Evolutionary conservation across 768 basidiomycete species (phyloP).

Genomic region (Amanita molliuscula): DNA sequence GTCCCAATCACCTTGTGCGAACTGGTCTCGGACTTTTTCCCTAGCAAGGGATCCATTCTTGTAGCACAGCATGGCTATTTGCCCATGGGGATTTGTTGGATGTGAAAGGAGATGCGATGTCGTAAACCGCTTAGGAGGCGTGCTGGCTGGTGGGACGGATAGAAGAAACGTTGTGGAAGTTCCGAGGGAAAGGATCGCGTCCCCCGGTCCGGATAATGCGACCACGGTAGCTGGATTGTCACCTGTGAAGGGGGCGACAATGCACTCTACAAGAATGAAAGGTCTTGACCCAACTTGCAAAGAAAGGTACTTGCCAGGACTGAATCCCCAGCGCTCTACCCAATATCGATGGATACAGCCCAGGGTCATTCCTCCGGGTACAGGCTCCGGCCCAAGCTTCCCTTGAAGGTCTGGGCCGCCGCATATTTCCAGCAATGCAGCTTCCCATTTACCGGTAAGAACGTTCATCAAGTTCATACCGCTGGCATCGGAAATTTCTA

Average conservation of each 20-base stretch:
- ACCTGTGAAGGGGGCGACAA: conserved; percentile 78
- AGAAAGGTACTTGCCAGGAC: conserved; percentile 32
- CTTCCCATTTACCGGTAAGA: conserved; percentile 64
- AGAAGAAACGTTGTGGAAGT: conserved; percentile 85
- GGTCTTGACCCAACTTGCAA: not conserved
- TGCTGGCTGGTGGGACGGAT: conserved; percentile 56
- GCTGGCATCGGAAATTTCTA: conserved; percentile 83
- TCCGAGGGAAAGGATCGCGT: conserved; percentile 78
- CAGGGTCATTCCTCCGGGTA: conserved; percentile 56
- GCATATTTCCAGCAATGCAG: conserved; percentile 50
- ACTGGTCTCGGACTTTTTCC: conserved; percentile 61
- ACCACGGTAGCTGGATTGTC: conserved; percentile 85
- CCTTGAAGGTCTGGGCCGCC: conserved; percentile 55
- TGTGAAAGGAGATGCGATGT: conserved; percentile 69
- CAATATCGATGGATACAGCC: conserved; percentile 64
- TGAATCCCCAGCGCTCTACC: conserved; percentile 68
- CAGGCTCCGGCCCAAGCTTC: conserved; percentile 72
- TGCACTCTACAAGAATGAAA: conserved; percentile 41
- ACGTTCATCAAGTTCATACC: conserved; percentile 89
- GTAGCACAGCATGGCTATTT: conserved; percentile 89
- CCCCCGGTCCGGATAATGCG: conserved; percentile 62
- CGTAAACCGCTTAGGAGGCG: conserved; percentile 58
- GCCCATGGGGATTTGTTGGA: conserved; percentile 47
- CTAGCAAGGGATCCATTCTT: conserved; percentile 82
- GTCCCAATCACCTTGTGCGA: conserved; percentile 53